Percentiles rank a stretch among this genome's conserved stretches.
phyloP scores from a whole-genome alignment of 495 filamentous ascomycete species.

The Rostrohypoxylon terebratum region DNA sequence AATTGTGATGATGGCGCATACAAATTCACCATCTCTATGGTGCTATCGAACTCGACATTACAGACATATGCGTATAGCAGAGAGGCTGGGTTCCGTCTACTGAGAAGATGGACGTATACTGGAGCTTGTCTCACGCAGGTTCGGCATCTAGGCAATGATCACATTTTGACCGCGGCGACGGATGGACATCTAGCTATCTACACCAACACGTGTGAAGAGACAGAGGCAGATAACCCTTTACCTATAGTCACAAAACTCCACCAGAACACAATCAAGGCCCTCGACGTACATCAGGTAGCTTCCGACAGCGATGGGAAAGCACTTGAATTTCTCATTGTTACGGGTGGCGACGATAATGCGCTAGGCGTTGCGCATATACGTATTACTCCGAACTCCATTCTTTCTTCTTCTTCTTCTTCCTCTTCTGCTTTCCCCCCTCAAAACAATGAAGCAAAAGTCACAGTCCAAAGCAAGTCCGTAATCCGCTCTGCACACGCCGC shows the following conservation, averaged over 20 bases:
- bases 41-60: conserved; percentile 82
- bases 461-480: conserved; percentile 59
- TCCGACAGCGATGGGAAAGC: conserved; percentile 16
- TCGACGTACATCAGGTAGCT: conserved; percentile 54
- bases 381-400: conserved; percentile 41
- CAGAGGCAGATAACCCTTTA: neutral
- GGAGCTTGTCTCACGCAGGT: conserved; percentile 84
- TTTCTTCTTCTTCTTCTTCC: neutral
- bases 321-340: conserved; percentile 65
- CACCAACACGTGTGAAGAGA: conserved; percentile 18
- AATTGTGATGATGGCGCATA: conserved; percentile 8
- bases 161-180: conserved; percentile 65
- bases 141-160: conserved; percentile 58
- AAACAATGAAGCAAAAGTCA: conserved; percentile 4
- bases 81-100: conserved; percentile 61
- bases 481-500: conserved; percentile 83
- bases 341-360: conserved; percentile 88
- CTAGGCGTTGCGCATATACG: conserved; percentile 66
- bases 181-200: conserved; percentile 61
- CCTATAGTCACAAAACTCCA: conserved; percentile 66
- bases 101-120: conserved; percentile 72
- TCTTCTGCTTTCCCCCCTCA: neutral
- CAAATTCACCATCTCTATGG: conserved; percentile 70
- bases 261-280: conserved; percentile 78
- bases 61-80: conserved; percentile 72